phyloP scores from a whole-genome alignment of 345 rosid genomes.

The Rhizophora mangle region DNA sequence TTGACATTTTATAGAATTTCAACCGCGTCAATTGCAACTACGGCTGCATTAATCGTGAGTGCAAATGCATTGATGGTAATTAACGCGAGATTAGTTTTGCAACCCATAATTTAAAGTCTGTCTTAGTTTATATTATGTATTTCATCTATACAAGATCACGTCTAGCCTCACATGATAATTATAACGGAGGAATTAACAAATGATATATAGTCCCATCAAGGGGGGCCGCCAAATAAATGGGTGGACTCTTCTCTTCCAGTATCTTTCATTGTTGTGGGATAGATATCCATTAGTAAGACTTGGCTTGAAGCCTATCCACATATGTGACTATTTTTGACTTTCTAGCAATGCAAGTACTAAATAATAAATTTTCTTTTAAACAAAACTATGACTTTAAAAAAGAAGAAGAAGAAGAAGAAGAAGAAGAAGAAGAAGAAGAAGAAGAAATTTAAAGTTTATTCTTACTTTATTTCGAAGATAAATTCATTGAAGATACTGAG shows the following conservation, averaged over 20 bases:
- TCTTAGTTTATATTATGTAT: not conserved
- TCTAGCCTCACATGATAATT: not conserved
- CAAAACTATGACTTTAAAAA: not conserved
- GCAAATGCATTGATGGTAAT: too few relatives aligned
- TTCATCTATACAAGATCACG: not conserved
- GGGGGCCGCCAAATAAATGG: not conserved
- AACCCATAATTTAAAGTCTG: too few relatives aligned
- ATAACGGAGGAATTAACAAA: not conserved
- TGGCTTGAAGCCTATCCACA: not conserved
- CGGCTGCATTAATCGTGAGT: too few relatives aligned
- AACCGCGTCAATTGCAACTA: too few relatives aligned
- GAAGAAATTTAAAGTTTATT: not conserved
- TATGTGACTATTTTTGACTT: not conserved
- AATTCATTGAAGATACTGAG: conserved; percentile 12
- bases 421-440: too few relatives aligned
- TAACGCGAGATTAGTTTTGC: too few relatives aligned
- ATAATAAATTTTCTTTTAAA: not conserved
- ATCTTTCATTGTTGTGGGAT: not conserved
- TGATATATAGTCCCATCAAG: not conserved
- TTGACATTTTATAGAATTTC: too few relatives aligned
- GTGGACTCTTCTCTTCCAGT: not conserved
- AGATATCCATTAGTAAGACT: not conserved
- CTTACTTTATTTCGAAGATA: not conserved
- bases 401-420: not conserved
- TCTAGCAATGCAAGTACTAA: not conserved